Percentiles rank a stretch among this genome's conserved stretches.
Conservation (phyloP, 2,329 filamentous ascomycete species). For the Aspergillus oerlinghausenensis region DNA sequence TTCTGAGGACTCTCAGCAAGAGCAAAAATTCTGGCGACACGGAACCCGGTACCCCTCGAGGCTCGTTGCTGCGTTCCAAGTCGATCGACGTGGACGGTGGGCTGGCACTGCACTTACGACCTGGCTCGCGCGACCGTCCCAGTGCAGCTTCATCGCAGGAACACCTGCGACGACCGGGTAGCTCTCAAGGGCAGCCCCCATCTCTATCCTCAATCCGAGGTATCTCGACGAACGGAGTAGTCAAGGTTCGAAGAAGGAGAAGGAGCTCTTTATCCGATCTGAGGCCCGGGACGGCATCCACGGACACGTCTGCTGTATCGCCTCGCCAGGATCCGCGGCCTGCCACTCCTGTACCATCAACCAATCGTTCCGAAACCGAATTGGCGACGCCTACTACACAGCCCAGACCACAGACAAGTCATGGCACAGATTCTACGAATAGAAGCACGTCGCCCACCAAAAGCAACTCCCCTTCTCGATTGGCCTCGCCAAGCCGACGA, state of each 20-base stretch:
- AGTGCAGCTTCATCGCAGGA: slow-evolving; percentile 48
- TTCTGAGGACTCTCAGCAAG: slow-evolving; percentile 88
- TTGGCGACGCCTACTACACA: slow-evolving; percentile 26
- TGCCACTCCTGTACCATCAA: slow-evolving; percentile 26
- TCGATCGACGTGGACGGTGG: slow-evolving; percentile 68
- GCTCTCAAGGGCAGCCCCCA: slow-evolving; percentile 44
- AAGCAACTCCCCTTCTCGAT: slow-evolving; percentile 23
- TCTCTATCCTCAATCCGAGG: slow-evolving; percentile 49
- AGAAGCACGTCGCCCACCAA: slow-evolving; percentile 31
- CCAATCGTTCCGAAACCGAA: slow-evolving; percentile 24
- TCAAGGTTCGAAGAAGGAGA: slow-evolving; percentile 65
- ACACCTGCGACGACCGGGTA: slow-evolving; percentile 40
- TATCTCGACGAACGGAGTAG: slow-evolving; percentile 41
- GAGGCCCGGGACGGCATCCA: slow-evolving; percentile 59
- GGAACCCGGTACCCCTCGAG: slow-evolving; percentile 66
- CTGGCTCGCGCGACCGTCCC: slow-evolving; percentile 53
- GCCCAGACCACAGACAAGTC: slow-evolving; percentile 26
- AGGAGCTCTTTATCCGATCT: slow-evolving; percentile 90
- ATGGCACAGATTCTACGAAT: slow-evolving; percentile 24
- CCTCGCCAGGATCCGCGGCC: slow-evolving; percentile 34
- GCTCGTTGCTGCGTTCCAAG: slow-evolving; percentile 63
- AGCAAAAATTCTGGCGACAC: slow-evolving; percentile 59
- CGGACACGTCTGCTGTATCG: slow-evolving; percentile 45
- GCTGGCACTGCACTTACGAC: slow-evolving; percentile 45
- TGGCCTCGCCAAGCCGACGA: slow-evolving; percentile 28